phyloP scores from a whole-genome alignment of 2,329 filamentous ascomycete species.

The Laburnicola sp. region DNA sequence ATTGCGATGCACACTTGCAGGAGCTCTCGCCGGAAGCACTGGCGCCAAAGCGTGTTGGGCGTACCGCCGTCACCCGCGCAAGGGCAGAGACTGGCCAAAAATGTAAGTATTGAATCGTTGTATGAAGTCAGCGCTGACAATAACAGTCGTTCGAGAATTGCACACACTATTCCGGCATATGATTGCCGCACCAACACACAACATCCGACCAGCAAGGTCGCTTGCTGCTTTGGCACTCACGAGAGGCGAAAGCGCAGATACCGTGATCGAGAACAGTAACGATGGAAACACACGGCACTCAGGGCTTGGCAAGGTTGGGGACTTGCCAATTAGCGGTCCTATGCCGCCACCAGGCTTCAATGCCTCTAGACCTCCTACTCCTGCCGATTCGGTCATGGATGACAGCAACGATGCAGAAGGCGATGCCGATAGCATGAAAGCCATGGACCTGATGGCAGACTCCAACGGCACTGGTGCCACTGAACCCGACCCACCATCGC shows the following conservation, averaged over 20 bases:
- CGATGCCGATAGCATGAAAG: conserved; percentile 26
- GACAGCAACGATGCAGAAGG: conserved; percentile 20
- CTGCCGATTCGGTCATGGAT: conserved; percentile 32
- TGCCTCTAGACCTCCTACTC: conserved; percentile 6
- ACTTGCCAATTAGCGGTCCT: conserved; percentile 51
- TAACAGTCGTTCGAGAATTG: conserved; percentile 73
- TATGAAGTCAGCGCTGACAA: conserved; percentile 16
- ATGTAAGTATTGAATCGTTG: conserved; percentile 60
- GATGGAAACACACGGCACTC: conserved; percentile 48
- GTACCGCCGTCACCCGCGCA: conserved; percentile 63
- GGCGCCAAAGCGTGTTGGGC: conserved; percentile 72
- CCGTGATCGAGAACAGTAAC: conserved; percentile 49
- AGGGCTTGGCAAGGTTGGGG: conserved; percentile 49
- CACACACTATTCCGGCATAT: conserved; percentile 71
- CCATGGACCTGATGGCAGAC: conserved; percentile 19
- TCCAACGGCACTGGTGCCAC: conserved; percentile 19
- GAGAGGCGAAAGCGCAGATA: conserved; percentile 51
- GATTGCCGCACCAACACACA: conserved; percentile 62
- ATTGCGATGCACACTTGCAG: conserved; percentile 72
- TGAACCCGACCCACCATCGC: conserved; percentile 46
- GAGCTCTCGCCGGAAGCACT: conserved; percentile 67
- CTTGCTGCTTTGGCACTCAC: conserved; percentile 80
- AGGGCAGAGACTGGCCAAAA: conserved; percentile 67
- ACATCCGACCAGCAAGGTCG: conserved; percentile 72
- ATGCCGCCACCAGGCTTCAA: conserved; percentile 42